These are phyloP conservation scores for Pistacia vera DNA, from an alignment of 345 rosid genomes.

Conservation along the genomic window DNA sequence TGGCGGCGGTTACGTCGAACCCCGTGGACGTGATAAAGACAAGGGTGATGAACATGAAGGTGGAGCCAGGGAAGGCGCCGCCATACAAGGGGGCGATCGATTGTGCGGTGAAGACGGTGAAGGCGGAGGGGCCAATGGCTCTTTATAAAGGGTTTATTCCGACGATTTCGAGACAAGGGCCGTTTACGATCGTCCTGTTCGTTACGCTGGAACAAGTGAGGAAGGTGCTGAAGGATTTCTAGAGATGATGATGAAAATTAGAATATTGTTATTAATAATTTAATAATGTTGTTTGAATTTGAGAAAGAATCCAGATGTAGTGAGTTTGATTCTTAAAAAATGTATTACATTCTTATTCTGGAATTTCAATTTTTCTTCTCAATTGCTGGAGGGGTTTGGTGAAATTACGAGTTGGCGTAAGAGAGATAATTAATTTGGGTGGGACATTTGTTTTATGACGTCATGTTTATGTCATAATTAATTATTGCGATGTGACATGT, in stretches of 20 bases:
- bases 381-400: too few relatives aligned
- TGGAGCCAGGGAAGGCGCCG: conserved; percentile 56
- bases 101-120: conserved; percentile 77
- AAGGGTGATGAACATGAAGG: conserved; percentile 88
- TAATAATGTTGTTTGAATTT: too few relatives aligned
- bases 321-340: too few relatives aligned
- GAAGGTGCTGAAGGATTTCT: conserved; percentile 66
- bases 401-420: too few relatives aligned
- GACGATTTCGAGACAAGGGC: conserved; percentile 82
- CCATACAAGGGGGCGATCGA: conserved; percentile 78
- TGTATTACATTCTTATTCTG: too few relatives aligned
- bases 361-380: too few relatives aligned
- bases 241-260: conserved; percentile 14
- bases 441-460: too few relatives aligned
- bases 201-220: conserved; percentile 83
- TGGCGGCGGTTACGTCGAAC: conserved; percentile 73
- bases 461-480: too few relatives aligned
- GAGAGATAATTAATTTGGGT: too few relatives aligned
- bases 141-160: conserved; percentile 86
- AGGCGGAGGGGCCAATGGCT: conserved; percentile 77
- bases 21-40: conserved; percentile 95
- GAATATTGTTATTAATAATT: neutral
- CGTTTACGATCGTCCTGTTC: conserved; percentile 83
- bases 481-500: too few relatives aligned
- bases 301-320: too few relatives aligned